A percentile compares a stretch with the other conserved stretches of the same genome.
phyloP scores from a whole-genome alignment of 2,329 filamentous ascomycete genomes.

The Proliferodiscus dingleyae region DNA sequence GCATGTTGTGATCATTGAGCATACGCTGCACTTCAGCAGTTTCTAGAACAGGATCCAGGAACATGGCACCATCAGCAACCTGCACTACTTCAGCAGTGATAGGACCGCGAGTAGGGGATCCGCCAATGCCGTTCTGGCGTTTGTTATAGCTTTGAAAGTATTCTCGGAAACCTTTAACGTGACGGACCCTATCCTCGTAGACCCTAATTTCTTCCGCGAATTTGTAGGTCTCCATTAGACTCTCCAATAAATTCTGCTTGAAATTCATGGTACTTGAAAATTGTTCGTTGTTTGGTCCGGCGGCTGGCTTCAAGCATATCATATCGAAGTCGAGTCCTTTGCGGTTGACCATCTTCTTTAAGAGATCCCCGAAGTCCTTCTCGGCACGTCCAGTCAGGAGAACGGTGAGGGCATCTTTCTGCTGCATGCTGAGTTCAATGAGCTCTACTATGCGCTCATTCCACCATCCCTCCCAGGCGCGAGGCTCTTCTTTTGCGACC shows the following conservation, averaged over 20 bases:
- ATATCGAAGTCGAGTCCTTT: constrained; percentile 84
- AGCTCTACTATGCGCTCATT: constrained; percentile 85
- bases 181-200: constrained; percentile 62
- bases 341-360: constrained; percentile 75
- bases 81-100: constrained; percentile 79
- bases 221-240: constrained; percentile 80
- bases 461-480: constrained; percentile 92
- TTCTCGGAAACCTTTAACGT: constrained; percentile 76
- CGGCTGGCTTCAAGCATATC: constrained; percentile 78
- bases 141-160: constrained; percentile 78
- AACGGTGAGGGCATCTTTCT: constrained; percentile 79
- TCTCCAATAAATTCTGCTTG: constrained; percentile 79
- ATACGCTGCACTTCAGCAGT: constrained; percentile 81
- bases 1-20: constrained; percentile 79
- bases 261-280: constrained; percentile 85
- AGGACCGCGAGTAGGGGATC: constrained; percentile 53
- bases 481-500: constrained; percentile 71
- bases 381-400: constrained; percentile 85
- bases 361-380: constrained; percentile 67
- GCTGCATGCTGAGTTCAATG: constrained; percentile 72
- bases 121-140: constrained; percentile 42
- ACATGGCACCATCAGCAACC: constrained; percentile 70
- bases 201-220: constrained; percentile 76
- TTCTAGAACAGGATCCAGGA: constrained; percentile 73
- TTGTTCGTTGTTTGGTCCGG: constrained; percentile 72